Percentiles rank a stretch among this genome's conserved stretches.
phyloP scores from a whole-genome alignment of 306 rosid genomes.

The Aeschynomene evenia region DNA sequence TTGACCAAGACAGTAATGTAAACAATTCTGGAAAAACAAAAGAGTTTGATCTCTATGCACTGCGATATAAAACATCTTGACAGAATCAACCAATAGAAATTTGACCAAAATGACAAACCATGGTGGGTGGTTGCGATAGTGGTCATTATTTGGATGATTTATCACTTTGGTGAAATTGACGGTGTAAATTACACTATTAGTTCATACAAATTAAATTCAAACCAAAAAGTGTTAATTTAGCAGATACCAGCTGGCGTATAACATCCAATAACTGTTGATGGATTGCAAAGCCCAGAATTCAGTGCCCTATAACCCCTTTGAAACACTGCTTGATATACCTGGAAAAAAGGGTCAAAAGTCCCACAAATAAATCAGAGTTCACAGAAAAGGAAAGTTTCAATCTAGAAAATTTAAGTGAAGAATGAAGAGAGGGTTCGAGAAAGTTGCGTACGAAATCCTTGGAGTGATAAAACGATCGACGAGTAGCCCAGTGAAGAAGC shows the following conservation, averaged over 20 bases:
- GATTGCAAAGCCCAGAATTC: constrained; percentile 43
- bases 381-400: not conserved
- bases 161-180: too few species aligned
- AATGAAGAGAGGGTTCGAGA: not conserved
- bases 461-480: constrained; percentile 46
- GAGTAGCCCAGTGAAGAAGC: constrained; percentile 52
- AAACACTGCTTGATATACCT: constrained; percentile 50
- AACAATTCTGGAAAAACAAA: not conserved
- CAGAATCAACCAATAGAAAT: too few species aligned
- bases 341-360: constrained; percentile 3
- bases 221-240: not conserved
- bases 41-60: too few species aligned
- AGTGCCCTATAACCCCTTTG: constrained; percentile 51
- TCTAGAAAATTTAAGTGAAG: not conserved
- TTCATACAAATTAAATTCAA: too few species aligned
- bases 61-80: too few species aligned
- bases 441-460: constrained; percentile 28
- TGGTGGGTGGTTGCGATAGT: too few species aligned
- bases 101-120: too few species aligned
- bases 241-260: constrained; percentile 44
- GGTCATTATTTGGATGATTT: too few species aligned
- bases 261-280: constrained; percentile 41
- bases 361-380: constrained; percentile 1
- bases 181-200: too few species aligned
- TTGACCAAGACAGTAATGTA: not conserved